Evolutionary conservation across 1,284 basidiomycete genomes (phyloP), one percentile per base, ranked within the genome.

Genomic region (Cystobasidium slooffiae): DNA sequence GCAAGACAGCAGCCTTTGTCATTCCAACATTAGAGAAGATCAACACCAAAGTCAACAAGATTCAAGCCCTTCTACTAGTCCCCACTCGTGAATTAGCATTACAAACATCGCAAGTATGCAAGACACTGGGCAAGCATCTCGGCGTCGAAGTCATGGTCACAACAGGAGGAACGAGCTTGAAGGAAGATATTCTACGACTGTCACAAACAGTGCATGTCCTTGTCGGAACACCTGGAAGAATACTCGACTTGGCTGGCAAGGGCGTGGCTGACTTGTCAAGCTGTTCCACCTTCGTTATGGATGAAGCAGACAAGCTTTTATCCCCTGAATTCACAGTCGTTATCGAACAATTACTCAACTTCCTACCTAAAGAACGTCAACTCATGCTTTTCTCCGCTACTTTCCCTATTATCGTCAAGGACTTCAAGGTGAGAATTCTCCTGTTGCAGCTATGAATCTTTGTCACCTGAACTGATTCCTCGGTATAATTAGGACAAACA

Each of bases 341-440:
- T 76, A 97, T 99, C 89, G 96, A 99, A 85, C 93, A 97, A 82
- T 84, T 99, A 56, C 87, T 99, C 75, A 86, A 87, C 56, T 92
- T 92, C 83, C 87, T 97, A 75, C 93, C 94, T 59, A 84, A 87
- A 77, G 89, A 92, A 80, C 88, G 94, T 75, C 96, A 99, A 85
- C 94, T 98, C 81, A 98, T 98, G 96, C 87, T 99, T 79, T 98
- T 99, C 85, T 97, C 94, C 72, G 96, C 96, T 67, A 99, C 96
- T 41, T 99, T 99, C 88, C 96, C 97, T 4, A 88, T 97, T 86
- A 96, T 97, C 81, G 97, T 99, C 81, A 98, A 99, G 84, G 94
- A 97, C 84, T 99, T 99, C 87, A 97, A 97, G 86, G 93, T 90
- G 76, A 74, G 85, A 6, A 6, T 43, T 6, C 7, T 18, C 43